phyloP scores from a whole-genome alignment of 495 filamentous ascomycete species.

The Penicillium samsonianum region DNA sequence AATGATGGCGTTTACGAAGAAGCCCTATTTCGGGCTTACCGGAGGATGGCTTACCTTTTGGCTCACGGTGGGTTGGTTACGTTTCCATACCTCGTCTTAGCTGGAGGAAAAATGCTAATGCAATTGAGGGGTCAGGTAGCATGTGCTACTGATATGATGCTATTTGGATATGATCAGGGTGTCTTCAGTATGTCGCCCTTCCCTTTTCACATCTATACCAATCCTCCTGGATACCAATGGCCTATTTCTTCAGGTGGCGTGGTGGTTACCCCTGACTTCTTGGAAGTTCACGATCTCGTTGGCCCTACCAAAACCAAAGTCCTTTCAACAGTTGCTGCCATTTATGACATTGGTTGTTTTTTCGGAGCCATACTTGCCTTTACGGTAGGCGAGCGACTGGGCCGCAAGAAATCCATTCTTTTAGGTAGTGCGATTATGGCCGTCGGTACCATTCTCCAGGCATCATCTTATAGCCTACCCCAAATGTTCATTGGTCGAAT shows the following conservation, averaged over 20 bases:
- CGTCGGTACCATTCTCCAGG: constrained; percentile 60
- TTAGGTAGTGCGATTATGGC: constrained; percentile 59
- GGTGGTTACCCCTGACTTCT: constrained; percentile 56
- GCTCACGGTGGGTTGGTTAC: no score
- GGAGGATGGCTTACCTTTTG: no score
- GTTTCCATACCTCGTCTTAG: no score
- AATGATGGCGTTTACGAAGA: no score
- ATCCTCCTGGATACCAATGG: no score
- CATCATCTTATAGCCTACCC: constrained; percentile 52
- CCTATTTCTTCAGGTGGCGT: constrained; percentile 44
- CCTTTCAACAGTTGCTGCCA: constrained; percentile 59
- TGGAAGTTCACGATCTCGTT: constrained; percentile 52
- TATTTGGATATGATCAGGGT: no score
- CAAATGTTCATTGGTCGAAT: constrained; percentile 67
- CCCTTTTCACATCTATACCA: no score
- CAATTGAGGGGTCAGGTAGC: no score
- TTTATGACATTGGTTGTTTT: constrained; percentile 65
- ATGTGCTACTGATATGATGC: no score
- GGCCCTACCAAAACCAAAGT: constrained; percentile 50
- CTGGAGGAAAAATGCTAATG: no score
- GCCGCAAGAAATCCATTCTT: constrained; percentile 58
- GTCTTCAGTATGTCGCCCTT: no score
- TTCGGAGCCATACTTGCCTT: constrained; percentile 54
- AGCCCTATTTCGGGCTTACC: no score
- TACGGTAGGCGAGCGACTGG: constrained; percentile 56